Conservation (phyloP, 2,329 filamentous ascomycete genomes). For the Ramichloridium luteum region DNA sequence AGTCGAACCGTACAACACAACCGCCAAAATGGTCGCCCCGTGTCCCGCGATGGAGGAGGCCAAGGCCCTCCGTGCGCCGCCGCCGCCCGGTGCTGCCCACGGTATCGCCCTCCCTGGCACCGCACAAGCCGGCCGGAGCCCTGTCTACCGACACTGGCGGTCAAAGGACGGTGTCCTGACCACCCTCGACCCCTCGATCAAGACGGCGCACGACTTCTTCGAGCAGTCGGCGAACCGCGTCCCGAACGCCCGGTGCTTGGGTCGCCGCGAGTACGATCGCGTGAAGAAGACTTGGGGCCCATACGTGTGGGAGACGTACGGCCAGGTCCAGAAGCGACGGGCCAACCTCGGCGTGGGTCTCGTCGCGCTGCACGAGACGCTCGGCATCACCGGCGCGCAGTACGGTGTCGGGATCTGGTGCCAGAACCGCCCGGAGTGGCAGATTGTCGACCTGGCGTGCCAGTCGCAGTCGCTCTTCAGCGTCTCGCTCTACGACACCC, state of each 20-base stretch:
- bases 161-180: conserved; percentile 60
- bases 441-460: conserved; percentile 74
- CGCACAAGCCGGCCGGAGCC: conserved; percentile 57
- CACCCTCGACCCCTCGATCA: conserved; percentile 52
- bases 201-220: conserved; percentile 25
- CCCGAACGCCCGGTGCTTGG: conserved; percentile 62
- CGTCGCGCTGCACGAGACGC: conserved; percentile 64
- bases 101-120: conserved; percentile 65
- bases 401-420: conserved; percentile 76
- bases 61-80: conserved; percentile 46
- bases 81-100: conserved; percentile 65
- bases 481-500: conserved; percentile 91
- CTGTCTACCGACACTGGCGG: conserved; percentile 74
- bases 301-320: conserved; percentile 76
- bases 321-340: conserved; percentile 63
- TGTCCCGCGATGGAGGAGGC: conserved; percentile 13
- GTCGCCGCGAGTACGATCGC: conserved; percentile 67
- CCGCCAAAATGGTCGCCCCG: neutral
- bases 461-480: conserved; percentile 79
- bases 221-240: conserved; percentile 40
- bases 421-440: conserved; percentile 80
- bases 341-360: conserved; percentile 78
- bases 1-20: too few relatives aligned
- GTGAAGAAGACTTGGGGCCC: conserved; percentile 59
- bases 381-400: conserved; percentile 53